Conservation (phyloP, 208 protist genomes). For the Trypanosoma lewisi region DNA sequence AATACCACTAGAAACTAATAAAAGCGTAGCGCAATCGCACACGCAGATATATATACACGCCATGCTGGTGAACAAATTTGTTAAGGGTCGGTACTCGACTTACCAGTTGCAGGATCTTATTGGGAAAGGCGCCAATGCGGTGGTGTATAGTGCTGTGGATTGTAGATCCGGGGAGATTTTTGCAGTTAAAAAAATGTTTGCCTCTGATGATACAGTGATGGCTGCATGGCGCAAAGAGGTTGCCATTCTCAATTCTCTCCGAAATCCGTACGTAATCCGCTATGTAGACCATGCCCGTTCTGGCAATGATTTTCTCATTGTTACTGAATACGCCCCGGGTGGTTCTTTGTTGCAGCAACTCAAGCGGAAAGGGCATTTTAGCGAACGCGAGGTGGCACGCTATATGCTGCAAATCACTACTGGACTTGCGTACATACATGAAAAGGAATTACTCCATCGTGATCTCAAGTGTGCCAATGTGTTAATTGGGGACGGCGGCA, state of each 20-base stretch:
- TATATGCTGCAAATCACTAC: constrained; percentile 57
- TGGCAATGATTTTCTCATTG: constrained; percentile 58
- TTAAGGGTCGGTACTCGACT: constrained; percentile 77
- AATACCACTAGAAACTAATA: not conserved
- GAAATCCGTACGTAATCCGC: constrained; percentile 54
- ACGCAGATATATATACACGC: not conserved
- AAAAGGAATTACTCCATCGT: constrained; percentile 69
- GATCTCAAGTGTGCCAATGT: constrained; percentile 90
- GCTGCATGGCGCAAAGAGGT: constrained; percentile 71
- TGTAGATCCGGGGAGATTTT: constrained; percentile 41
- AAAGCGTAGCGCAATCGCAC: not conserved
- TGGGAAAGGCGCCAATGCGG: constrained; percentile 68
- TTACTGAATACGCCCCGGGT: constrained; percentile 68
- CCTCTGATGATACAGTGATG: constrained; percentile 38
- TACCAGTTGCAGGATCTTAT: constrained; percentile 76
- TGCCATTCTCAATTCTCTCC: constrained; percentile 54
- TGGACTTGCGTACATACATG: constrained; percentile 68
- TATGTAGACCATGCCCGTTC: constrained; percentile 82
- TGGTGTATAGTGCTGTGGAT: constrained; percentile 70
- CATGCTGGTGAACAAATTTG: constrained; percentile 20
- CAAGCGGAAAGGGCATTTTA: constrained; percentile 18
- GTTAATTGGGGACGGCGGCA: constrained; percentile 45
- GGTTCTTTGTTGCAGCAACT: constrained; percentile 62
- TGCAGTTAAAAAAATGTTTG: constrained; percentile 71
- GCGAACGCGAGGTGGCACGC: constrained; percentile 36